Conservation (phyloP, 106 monocot genomes). For the Acorus gramineus region DNA sequence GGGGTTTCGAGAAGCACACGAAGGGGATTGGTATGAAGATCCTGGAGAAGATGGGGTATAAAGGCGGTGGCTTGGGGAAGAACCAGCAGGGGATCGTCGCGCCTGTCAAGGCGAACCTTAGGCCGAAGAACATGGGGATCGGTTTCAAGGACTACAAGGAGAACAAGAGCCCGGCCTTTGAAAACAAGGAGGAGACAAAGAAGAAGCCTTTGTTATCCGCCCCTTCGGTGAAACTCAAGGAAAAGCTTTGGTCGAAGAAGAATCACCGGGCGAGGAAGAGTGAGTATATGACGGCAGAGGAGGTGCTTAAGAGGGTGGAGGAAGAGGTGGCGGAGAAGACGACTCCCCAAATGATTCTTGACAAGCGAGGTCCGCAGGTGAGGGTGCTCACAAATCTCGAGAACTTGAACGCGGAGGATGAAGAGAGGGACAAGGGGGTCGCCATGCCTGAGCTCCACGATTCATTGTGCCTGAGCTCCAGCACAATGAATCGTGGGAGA, state of each 20-base stretch:
- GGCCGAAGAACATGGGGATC: constrained; percentile 79
- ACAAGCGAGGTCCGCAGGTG: constrained; percentile 91
- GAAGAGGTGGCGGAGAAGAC: constrained; percentile 48
- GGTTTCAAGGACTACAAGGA: constrained; percentile 89
- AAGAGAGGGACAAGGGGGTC: constrained; percentile 61
- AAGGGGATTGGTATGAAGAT: constrained; percentile 60
- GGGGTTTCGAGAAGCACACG: constrained; percentile 48
- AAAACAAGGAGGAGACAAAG: constrained; percentile 4
- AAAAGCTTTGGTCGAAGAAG: constrained; percentile 73
- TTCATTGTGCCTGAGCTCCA: constrained; percentile 98
- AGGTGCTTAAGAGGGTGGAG: constrained; percentile 65
- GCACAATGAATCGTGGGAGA: constrained; percentile 83
- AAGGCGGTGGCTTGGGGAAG: constrained; percentile 66
- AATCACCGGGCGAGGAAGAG: constrained; percentile 52
- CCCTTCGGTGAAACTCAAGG: constrained; percentile 12
- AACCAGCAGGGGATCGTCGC: constrained; percentile 66
- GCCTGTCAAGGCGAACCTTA: constrained; percentile 50
- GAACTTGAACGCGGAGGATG: constrained; percentile 76
- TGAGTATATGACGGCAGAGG: constrained; percentile 69
- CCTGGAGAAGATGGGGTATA: constrained; percentile 83
- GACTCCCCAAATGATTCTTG: constrained; percentile 72
- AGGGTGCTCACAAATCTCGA: constrained; percentile 63
- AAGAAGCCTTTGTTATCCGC: constrained; percentile 15
- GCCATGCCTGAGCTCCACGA: constrained; percentile 98
- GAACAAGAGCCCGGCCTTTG: constrained; percentile 47